Conservation (phyloP, 2,329 filamentous ascomycete genomes). For the Ophiosphaerella herpotricha region DNA sequence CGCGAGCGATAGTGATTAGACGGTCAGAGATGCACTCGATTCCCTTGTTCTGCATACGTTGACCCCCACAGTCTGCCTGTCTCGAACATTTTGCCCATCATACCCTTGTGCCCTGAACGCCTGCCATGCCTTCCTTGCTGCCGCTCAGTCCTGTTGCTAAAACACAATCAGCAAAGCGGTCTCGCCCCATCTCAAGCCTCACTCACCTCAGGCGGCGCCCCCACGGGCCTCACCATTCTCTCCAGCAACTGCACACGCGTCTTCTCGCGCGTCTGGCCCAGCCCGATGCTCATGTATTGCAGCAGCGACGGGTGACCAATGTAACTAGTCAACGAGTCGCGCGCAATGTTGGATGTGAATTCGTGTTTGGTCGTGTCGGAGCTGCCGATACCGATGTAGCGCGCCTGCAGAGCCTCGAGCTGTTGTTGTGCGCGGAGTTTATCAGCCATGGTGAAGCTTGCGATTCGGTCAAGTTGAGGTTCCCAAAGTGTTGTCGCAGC, state of each 20-base stretch:
- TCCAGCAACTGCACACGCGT: conserved; percentile 81
- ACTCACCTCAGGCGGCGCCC: conserved; percentile 66
- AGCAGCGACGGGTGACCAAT: conserved; percentile 87
- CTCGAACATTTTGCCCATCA: too few relatives aligned
- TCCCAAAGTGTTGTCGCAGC: neutral
- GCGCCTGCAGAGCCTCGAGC: conserved; percentile 93
- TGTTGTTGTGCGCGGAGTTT: conserved; percentile 98
- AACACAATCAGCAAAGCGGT: too few relatives aligned
- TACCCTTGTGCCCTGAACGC: too few relatives aligned
- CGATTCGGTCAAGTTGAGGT: neutral
- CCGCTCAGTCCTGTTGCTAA: conserved; percentile 26
- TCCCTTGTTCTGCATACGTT: neutral
- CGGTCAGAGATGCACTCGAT: neutral
- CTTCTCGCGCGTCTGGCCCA: conserved; percentile 83
- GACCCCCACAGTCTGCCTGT: neutral
- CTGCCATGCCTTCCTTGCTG: too few relatives aligned
- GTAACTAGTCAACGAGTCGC: conserved; percentile 88
- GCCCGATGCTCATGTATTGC: conserved; percentile 85
- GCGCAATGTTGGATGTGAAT: conserved; percentile 93
- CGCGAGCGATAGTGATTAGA: conserved; percentile 52
- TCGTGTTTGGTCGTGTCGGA: conserved; percentile 97
- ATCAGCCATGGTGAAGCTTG: conserved; percentile 68
- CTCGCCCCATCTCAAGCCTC: conserved; percentile 22
- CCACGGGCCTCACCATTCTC: conserved; percentile 68
- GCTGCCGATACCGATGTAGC: conserved; percentile 94